phyloP scores from a whole-genome alignment of 2,329 filamentous ascomycete genomes.

The Cadophora sp. region DNA sequence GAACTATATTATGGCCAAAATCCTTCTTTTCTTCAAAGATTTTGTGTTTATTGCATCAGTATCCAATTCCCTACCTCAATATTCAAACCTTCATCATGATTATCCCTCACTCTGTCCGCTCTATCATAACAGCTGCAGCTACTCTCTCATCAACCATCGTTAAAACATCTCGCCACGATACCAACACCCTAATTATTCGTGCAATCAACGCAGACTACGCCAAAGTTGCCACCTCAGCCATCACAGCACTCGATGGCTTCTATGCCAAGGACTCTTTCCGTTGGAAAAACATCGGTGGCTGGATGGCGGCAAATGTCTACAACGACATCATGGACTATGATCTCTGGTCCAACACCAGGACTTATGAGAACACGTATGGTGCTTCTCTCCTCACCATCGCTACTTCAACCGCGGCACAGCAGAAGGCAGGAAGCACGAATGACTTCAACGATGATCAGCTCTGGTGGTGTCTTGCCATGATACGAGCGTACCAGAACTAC shows the following conservation, averaged over 20 bases:
- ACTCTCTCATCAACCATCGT: not conserved
- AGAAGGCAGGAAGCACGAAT: conserved; percentile 20
- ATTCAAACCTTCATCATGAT: not conserved
- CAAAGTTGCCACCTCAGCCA: conserved; percentile 17
- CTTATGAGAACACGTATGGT: conserved; percentile 13
- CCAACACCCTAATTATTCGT: not conserved
- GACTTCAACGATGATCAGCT: conserved; percentile 32
- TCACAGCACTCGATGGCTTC: conserved; percentile 19
- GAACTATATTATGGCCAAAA: not conserved
- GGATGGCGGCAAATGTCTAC: conserved; percentile 32
- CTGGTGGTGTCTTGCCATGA: conserved; percentile 33
- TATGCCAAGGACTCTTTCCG: conserved; percentile 19
- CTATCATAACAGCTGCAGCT: conserved; percentile 9
- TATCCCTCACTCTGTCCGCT: conserved; percentile 14
- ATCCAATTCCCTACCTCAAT: not conserved
- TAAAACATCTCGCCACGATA: not conserved
- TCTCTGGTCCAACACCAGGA: conserved; percentile 14
- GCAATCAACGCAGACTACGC: conserved; percentile 8
- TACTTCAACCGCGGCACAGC: conserved; percentile 2
- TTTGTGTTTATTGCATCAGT: not conserved
- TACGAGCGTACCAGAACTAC: conserved; percentile 29
- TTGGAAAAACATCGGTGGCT: conserved; percentile 26
- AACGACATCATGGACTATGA: conserved; percentile 30
- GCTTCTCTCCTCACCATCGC: conserved; percentile 20
- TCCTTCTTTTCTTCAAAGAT: no score